A percentile compares a stretch with the other conserved stretches of the same genome.
These are phyloP conservation scores for Myxozyma vanderwaltii DNA, from an alignment of 805 yeast species.

Conservation along the genomic window DNA sequence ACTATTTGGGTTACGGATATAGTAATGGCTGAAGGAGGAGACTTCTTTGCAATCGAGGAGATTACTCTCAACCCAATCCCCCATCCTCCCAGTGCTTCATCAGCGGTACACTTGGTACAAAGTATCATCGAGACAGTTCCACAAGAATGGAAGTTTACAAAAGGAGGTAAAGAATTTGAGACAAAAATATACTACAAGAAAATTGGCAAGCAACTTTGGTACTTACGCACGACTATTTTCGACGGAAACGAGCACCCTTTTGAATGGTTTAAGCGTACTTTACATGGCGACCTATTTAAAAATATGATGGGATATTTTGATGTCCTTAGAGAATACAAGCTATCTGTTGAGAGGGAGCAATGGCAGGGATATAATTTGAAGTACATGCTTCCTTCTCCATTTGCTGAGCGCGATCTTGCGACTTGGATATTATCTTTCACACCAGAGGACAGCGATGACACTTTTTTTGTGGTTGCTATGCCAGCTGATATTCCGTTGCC, in stretches of 20 bases:
- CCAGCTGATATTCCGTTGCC: constrained; percentile 30
- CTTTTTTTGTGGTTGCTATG: constrained; percentile 22
- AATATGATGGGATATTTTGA: constrained; percentile 29
- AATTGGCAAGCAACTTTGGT: constrained; percentile 19
- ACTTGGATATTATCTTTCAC: constrained; percentile 18
- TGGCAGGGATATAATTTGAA: constrained; percentile 25
- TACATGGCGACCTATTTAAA: constrained; percentile 23
- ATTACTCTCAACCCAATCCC: constrained; percentile 17
- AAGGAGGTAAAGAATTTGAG: background rate
- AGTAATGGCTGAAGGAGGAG: background rate
- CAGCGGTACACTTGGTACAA: constrained; percentile 11
- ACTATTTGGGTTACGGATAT: background rate
- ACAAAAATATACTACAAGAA: constrained; percentile 14
- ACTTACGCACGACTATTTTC: constrained; percentile 14
- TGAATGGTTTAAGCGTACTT: constrained; percentile 26
- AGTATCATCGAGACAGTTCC: constrained; percentile 17
- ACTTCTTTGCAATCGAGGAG: constrained; percentile 5
- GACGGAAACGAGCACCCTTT: constrained; percentile 14
- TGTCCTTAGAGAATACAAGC: constrained; percentile 8
- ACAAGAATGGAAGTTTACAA: constrained; percentile 11
- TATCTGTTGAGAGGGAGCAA: background rate
- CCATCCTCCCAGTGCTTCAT: constrained; percentile 17
- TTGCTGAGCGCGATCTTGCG: constrained; percentile 28
- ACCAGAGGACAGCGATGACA: constrained; percentile 11
- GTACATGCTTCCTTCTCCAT: constrained; percentile 28